Base-by-base conservation (phyloP, 1,284 basidiomycete genomes). In the Waitea zeae region DNA sequence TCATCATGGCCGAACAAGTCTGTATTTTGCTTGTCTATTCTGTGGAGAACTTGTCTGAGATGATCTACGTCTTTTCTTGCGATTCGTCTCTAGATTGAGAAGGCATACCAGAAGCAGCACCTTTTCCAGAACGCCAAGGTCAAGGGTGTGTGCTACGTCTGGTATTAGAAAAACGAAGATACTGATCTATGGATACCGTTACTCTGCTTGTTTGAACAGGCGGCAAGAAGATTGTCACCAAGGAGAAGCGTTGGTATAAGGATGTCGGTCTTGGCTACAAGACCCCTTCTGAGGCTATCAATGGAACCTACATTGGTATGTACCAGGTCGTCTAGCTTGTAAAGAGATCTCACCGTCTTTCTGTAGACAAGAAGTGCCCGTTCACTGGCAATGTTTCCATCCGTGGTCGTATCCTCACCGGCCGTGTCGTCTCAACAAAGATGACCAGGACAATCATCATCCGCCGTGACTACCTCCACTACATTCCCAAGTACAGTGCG, bases 361-460 rank as follows among this genome's bases (percentile, higher is more conserved):
- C 22, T 31, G 22, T 40, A 89, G 93, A 99, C 77, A 98, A 98
- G 72, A 99, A 99, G 68, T 98, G 92, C 69, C 92, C 92, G 33
- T 96, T 93, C 71, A 92, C 87, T 47, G 86, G 92, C 45, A 67
- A 88, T 46, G 67, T 96, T 50, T 97, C 95, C 39, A 98, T 99
- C 61, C 93, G 95, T 59, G 95, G 95, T 43, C 93, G 95, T 55
- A 97, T 99, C 64, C 66, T 99, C 47, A 93, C 89, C 40, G 95
- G 95, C 59, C 84, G 83, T 57, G 92, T 98, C 46, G 68, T 98
- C 40, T 97, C 93, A 45, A 96, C 92, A 35, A 99, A 99, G 74
- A 98, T 99, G 95, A 95, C 82, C 59, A 88, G 95, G 54, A 98
- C 95, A 42, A 73, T 97, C 57, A 77, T 98, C 64, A 90, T 98